A percentile compares a stretch with the other conserved stretches of the same genome.
phyloP scores from a whole-genome alignment of 2,329 filamentous ascomycete species.

The Phyllachora maydis region DNA sequence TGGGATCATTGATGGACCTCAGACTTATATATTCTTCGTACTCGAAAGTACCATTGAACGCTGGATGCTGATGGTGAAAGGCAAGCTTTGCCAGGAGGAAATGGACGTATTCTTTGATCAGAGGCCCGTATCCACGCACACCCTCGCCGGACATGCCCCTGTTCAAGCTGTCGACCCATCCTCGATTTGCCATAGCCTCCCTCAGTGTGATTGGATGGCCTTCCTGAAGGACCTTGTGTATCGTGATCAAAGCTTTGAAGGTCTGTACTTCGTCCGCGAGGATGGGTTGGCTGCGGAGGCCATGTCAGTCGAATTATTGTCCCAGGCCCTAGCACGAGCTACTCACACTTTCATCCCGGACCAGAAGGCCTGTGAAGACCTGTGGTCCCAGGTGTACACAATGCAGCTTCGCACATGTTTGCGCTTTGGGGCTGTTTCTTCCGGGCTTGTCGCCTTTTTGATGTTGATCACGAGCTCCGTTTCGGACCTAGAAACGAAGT shows the following conservation, averaged over 20 bases:
- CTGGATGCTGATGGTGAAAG: constrained; percentile 93
- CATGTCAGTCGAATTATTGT: constrained; percentile 3
- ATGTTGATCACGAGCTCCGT: constrained; percentile 51
- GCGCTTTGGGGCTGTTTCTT: constrained; percentile 48
- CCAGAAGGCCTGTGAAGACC: constrained; percentile 90
- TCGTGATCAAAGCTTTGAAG: constrained; percentile 92
- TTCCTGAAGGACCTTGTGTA: constrained; percentile 95
- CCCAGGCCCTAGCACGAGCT: background rate
- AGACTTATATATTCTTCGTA: constrained; percentile 98
- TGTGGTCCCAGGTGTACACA: constrained; percentile 98
- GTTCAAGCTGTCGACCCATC: constrained; percentile 84
- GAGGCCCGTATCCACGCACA: constrained; percentile 69
- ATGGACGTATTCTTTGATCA: constrained; percentile 94
- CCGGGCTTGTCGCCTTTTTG: constrained; percentile 46
- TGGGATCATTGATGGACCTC: constrained; percentile 95
- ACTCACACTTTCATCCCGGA: constrained; percentile 84
- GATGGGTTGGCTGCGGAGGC: constrained; percentile 59
- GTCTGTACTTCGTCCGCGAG: constrained; percentile 96
- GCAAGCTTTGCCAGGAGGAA: constrained; percentile 84
- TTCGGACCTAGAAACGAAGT: constrained; percentile 46
- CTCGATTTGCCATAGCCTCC: constrained; percentile 73
- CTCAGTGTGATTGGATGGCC: constrained; percentile 74
- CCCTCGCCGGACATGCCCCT: constrained; percentile 69
- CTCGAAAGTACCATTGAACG: constrained; percentile 97
- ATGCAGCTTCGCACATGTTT: constrained; percentile 98